These are phyloP conservation scores for Cymbopogon citratus DNA, from an alignment of 176 grass and related monocot species.

Conservation along the genomic window DNA sequence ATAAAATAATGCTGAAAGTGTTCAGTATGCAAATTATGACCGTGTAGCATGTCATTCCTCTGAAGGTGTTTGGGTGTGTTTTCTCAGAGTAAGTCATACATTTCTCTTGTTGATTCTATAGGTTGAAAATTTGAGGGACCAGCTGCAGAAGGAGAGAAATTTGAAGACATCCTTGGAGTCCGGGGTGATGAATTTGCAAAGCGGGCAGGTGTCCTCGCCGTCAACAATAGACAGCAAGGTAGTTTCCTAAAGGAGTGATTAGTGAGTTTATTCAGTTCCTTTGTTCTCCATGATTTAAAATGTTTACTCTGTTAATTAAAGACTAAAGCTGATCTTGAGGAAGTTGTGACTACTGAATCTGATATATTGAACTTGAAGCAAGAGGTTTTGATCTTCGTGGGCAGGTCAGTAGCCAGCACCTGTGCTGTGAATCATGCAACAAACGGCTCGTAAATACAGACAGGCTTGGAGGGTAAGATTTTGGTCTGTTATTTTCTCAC, in stretches of 20 bases:
- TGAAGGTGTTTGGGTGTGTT: constrained; percentile 9
- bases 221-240: constrained; percentile 79
- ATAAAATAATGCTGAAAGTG: not conserved
- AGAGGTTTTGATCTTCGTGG: constrained; percentile 81
- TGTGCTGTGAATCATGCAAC: constrained; percentile 86
- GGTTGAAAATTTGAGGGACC: constrained; percentile 78
- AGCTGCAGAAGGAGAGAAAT: constrained; percentile 75
- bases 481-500: not conserved
- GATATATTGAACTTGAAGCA: constrained; percentile 90
- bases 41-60: not conserved
- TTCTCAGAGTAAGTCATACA: constrained; percentile 4
- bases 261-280: not conserved
- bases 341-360: constrained; percentile 74
- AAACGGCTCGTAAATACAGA: constrained; percentile 21
- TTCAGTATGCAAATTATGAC: not conserved
- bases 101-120: constrained; percentile 35
- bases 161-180: constrained; percentile 73
- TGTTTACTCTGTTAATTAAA: constrained; percentile 41
- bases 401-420: constrained; percentile 51
- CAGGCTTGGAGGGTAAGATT: constrained; percentile 43
- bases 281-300: constrained; percentile 18
- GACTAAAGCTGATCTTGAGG: constrained; percentile 80
- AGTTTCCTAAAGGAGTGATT: constrained; percentile 25
- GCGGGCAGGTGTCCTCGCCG: constrained; percentile 42
- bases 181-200: constrained; percentile 76